Evolutionary conservation across 2,329 filamentous ascomycete species (phyloP), one percentile per base, ranked within the genome.

Genomic region (Elsinoe australis): DNA sequence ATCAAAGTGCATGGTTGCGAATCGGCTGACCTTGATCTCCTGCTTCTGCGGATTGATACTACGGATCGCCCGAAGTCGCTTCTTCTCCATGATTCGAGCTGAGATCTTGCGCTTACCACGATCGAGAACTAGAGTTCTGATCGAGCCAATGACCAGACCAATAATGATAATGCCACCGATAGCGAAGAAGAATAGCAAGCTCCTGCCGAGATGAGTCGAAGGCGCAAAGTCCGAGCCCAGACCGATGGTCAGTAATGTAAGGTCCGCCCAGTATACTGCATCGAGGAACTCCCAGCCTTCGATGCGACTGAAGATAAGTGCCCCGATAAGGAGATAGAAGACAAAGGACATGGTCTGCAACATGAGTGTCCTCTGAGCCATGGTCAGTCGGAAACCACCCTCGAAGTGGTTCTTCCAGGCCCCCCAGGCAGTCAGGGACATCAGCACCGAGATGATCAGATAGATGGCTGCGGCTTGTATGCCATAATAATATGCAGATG

Each of bases 401-500:
- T 67, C 66, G 52, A 78, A 80, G 49, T 78, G 71, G 0, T 70
- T 71, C 48, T 62, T 68, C 50, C 67, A 70, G 3, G 77, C 76
- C 4, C 78, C 78, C 49, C 70, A 71, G 1, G 76, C 73, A 0
- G 77, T 80, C 6, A 77, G 55, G 22, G 71, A 64, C 70, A 80
- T 72, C 6, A 80, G 59, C 2, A 67, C 67, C 1, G 74, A 68
- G 31, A 80, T 71, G 46, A 78, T 65, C 50, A 76, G 74, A 56
- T 80, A 80, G 2, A 79, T 58, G 0, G 58, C 68, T 2, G 76
- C 74, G 3, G 78, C 78, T 49, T 78, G 75, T 46, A 78, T 72
- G 1, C 68, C 77, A 54, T 79, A 80, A 58, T 80, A 81, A 58
- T 73, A 80, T 5, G 74, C 74, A 54, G 77, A 73, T 0, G 73